Conservation (phyloP, 1,139 yeast genomes). For the Geotrichum histeridarum region DNA sequence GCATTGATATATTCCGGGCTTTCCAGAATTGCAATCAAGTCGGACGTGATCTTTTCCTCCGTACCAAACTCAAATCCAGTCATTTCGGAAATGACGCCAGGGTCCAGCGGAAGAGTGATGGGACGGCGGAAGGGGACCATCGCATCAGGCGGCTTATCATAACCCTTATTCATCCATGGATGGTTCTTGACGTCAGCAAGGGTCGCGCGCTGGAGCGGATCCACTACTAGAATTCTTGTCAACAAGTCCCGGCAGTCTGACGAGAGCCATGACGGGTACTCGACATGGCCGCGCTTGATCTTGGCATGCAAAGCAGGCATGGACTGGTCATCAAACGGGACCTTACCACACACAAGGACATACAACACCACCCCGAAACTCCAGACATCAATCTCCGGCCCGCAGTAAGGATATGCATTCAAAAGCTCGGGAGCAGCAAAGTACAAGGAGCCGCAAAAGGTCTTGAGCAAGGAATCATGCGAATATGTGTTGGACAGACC, state of each 20-base stretch:
- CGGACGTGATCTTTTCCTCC: conserved; percentile 51
- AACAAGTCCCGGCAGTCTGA: conserved; percentile 75
- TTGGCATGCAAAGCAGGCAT: conserved; percentile 90
- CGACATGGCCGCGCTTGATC: conserved; percentile 86
- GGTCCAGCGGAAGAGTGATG: conserved; percentile 65
- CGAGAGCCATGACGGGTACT: conserved; percentile 79
- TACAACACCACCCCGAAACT: conserved; percentile 93
- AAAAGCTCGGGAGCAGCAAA: conserved; percentile 97
- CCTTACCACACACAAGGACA: conserved; percentile 93
- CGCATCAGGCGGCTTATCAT: conserved; percentile 64
- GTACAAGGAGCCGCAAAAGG: conserved; percentile 93
- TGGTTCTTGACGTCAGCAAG: conserved; percentile 75
- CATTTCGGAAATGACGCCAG: conserved; percentile 65
- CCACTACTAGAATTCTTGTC: conserved; percentile 86
- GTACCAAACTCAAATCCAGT: conserved; percentile 74
- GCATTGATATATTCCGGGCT: conserved; percentile 68
- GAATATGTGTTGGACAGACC: conserved; percentile 86
- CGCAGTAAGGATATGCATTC: conserved; percentile 85
- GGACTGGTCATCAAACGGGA: conserved; percentile 93
- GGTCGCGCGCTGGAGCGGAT: conserved; percentile 74
- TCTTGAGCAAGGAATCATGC: conserved; percentile 65
- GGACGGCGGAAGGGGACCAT: conserved; percentile 77
- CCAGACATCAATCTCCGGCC: conserved; percentile 98
- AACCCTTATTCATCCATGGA: conserved; percentile 94
- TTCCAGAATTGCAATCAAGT: conserved; percentile 53